Evolutionary conservation across 2,329 filamentous ascomycete species (phyloP), one percentile per base, ranked within the genome.

Genomic region (Mariannaea sp.): DNA sequence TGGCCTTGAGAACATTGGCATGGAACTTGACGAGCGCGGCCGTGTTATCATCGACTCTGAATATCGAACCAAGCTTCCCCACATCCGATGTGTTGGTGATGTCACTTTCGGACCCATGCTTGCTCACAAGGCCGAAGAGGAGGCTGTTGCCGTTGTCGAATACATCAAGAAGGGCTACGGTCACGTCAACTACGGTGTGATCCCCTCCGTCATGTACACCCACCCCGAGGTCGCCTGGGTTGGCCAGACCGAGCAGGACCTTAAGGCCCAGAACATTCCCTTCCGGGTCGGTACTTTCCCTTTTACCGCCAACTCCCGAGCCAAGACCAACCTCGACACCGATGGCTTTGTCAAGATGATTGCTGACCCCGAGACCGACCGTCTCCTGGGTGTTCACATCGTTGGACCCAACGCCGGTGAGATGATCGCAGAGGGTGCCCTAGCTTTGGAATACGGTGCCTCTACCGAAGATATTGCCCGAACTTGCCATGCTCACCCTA

Each of bases 171-270:
- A 97, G 82, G 92, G 92, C 62, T 89, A 95, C 76, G 94, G 94
- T 54, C 94, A 99, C 76, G 94, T 99, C 77, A 99, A 99, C 87
- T 99, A 99, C 79, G 90, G 86, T 69, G 90, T 89, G 74, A 99
- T 99, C 71, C 94, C 94, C 62, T 94, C 90, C 27, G 94, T 99
- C 78, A 99, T 99, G 94, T 99, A 99, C 84, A 97, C 94, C 9
- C 88, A 97, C 79, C 94, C 94, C 27, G 94, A 99, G 76, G 94
- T 97, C 62, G 92, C 94, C 29, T 99, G 94, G 94, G 94, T 99
- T 40, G 94, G 94, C 54, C 92, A 97, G 81, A 97, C 87, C 74
- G 94, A 99, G 81, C 89, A 93, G 72, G 94, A 99, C 66, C 82
- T 99, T 61, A 97, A 97, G 84, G 85, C 86, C 62, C 83, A 88